Conservation (phyloP, 148 eudicot species). For the Mesembryanthemum crystallinum region DNA sequence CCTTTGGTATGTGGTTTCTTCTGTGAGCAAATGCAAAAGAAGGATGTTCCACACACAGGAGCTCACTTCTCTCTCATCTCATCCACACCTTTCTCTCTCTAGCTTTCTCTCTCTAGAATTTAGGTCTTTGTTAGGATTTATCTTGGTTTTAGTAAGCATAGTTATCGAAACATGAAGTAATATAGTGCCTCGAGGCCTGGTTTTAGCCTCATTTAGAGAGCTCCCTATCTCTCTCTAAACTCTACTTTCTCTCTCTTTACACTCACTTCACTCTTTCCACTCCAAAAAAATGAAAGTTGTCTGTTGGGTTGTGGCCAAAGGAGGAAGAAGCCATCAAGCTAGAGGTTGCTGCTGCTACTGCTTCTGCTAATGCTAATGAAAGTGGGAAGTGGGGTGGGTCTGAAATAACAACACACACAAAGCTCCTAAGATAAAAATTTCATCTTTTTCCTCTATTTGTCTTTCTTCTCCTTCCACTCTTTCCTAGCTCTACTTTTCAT, state of each 20-base stretch:
- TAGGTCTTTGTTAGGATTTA: slow-evolving; percentile 35
- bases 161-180: slow-evolving; percentile 35
- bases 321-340: slow-evolving; percentile 42
- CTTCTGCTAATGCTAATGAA: slow-evolving; percentile 27
- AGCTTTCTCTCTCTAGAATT: slow-evolving; percentile 24
- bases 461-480: slow-evolving; percentile 23
- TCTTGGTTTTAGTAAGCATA: slow-evolving; percentile 39
- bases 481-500: background rate
- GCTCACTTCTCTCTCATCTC: slow-evolving; percentile 13
- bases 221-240: slow-evolving; percentile 20
- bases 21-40: slow-evolving; percentile 1
- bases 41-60: background rate
- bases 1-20: slow-evolving; percentile 31
- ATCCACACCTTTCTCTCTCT: slow-evolving; percentile 27
- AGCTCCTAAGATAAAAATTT: slow-evolving; percentile 11
- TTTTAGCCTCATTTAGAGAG: slow-evolving; percentile 27
- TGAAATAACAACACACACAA: background rate
- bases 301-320: slow-evolving; percentile 70
- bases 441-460: slow-evolving; percentile 11
- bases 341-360: slow-evolving; percentile 8
- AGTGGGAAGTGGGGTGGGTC: slow-evolving; percentile 13
- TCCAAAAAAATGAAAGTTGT: slow-evolving; percentile 49
- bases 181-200: slow-evolving; percentile 35
- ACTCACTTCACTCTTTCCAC: slow-evolving; percentile 30
- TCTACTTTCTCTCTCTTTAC: slow-evolving; percentile 25